These are phyloP conservation scores for Anthoceros angustus DNA, from an alignment of 225 moss, liverwort and hornwort genomes.

Conservation along the genomic window DNA sequence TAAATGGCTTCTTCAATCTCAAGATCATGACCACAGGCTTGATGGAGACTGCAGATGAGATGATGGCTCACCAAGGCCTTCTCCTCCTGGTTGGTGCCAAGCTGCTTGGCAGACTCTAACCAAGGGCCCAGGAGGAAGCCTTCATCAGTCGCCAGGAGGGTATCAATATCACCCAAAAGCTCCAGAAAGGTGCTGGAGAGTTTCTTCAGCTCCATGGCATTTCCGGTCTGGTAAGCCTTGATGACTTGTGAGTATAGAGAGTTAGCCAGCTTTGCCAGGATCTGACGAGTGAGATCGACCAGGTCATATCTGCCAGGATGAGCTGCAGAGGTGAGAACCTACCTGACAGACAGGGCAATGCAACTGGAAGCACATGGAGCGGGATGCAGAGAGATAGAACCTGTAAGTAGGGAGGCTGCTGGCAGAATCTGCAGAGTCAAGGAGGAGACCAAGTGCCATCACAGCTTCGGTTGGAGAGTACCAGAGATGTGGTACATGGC, in stretches of 20 bases:
- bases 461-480: conserved; percentile 60
- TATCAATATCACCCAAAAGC: conserved; percentile 48
- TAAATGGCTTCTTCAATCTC: background rate
- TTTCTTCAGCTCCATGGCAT: conserved; percentile 35
- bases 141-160: conserved; percentile 40
- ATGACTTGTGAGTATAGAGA: conserved; percentile 28
- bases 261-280: conserved; percentile 72
- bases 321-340: background rate
- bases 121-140: conserved; percentile 80
- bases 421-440: conserved; percentile 61
- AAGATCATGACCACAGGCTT: background rate
- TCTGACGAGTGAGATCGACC: conserved; percentile 77
- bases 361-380: background rate
- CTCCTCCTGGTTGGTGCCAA: conserved; percentile 49
- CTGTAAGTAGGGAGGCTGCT: conserved; percentile 47
- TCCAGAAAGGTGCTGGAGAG: conserved; percentile 40
- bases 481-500: conserved; percentile 67
- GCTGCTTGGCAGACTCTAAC: conserved; percentile 60
- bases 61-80: conserved; percentile 42
- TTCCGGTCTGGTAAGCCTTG: conserved; percentile 18
- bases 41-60: background rate
- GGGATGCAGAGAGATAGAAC: conserved; percentile 11
- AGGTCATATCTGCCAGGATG: conserved; percentile 59
- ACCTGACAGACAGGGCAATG: background rate
- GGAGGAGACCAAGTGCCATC: conserved; percentile 58